Percentiles rank a stretch among this genome's conserved stretches.
phyloP scores from a whole-genome alignment of 1,139 yeast genomes.

The Petasospora fabianii region DNA sequence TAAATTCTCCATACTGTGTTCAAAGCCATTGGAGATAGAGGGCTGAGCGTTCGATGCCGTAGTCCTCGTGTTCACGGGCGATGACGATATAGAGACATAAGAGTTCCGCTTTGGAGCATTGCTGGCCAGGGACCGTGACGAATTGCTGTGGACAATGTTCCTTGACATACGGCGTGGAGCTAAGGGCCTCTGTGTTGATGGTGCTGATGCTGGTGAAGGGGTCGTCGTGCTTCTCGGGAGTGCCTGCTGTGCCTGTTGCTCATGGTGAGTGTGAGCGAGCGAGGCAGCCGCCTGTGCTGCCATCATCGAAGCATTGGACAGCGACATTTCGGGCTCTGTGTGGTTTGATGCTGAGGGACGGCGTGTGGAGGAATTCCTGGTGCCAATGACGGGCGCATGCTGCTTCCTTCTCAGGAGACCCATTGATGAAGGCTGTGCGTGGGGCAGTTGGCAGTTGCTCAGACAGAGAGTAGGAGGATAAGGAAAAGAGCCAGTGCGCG shows the following conservation, averaged over 20 bases:
- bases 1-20: slow-evolving; percentile 9
- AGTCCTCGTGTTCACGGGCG: slow-evolving; percentile 4
- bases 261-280: slow-evolving; percentile 8
- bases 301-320: slow-evolving; percentile 15
- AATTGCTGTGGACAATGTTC: slow-evolving; percentile 1
- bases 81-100: slow-evolving; percentile 2
- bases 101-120: slow-evolving; percentile 8
- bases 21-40: not conserved
- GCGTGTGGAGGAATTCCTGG: slow-evolving; percentile 23
- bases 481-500: no score
- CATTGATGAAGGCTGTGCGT: slow-evolving; percentile 11
- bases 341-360: slow-evolving; percentile 14
- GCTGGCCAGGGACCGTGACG: slow-evolving; percentile 3
- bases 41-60: not conserved
- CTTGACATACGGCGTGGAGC: slow-evolving; percentile 1
- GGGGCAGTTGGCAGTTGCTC: not conserved
- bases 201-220: slow-evolving; percentile 3
- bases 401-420: slow-evolving; percentile 22
- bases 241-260: slow-evolving; percentile 3
- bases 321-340: not conserved
- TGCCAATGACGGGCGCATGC: slow-evolving; percentile 18
- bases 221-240: not conserved
- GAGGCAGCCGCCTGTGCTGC: slow-evolving; percentile 27
- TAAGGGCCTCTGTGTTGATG: slow-evolving; percentile 1
- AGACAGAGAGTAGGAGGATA: not conserved